Evolutionary conservation across 345 rosid genomes (phyloP).

Genomic region (Toxicodendron radicans): DNA sequence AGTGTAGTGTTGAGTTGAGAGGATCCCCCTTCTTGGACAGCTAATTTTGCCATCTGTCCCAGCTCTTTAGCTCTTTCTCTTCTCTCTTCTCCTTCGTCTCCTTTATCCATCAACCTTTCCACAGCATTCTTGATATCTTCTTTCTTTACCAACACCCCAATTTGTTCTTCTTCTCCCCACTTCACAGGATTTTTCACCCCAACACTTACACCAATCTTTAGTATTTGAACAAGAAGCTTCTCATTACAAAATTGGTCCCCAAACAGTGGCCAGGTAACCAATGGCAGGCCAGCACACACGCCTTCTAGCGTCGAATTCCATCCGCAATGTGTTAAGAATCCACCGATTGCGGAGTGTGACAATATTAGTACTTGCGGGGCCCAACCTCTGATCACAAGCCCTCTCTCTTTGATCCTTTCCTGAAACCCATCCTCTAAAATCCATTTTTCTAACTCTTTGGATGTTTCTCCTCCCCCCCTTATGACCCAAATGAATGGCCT

Average conservation of each 20-base stretch:
- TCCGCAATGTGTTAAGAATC: slow-evolving; percentile 24
- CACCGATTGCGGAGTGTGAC: slow-evolving; percentile 21
- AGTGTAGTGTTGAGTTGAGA: not conserved
- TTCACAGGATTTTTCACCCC: not conserved
- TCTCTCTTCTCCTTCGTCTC: slow-evolving; percentile 11
- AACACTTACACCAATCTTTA: slow-evolving; percentile 7
- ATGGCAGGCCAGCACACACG: slow-evolving; percentile 1
- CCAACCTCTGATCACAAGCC: slow-evolving; percentile 21
- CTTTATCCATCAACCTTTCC: not conserved
- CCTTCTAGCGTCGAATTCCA: slow-evolving; percentile 25
- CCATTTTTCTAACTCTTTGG: slow-evolving; percentile 10
- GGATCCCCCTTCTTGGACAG: slow-evolving; percentile 17
- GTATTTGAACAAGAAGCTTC: slow-evolving; percentile 12
- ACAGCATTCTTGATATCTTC: not conserved
- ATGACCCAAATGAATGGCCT: slow-evolving; percentile 12
- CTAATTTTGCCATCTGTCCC: slow-evolving; percentile 7
- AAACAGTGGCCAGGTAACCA: slow-evolving; percentile 19
- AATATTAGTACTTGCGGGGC: slow-evolving; percentile 19
- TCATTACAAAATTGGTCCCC: slow-evolving; percentile 18
- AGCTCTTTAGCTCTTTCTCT: slow-evolving; percentile 3
- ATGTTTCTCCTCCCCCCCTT: not conserved
- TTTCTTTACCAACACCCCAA: slow-evolving; percentile 5
- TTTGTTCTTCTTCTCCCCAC: slow-evolving; percentile 14
- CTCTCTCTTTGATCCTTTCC: slow-evolving; percentile 20
- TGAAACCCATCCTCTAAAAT: not conserved